Base-by-base conservation (phyloP, 345 rosid genomes). In the Linum tenue region DNA sequence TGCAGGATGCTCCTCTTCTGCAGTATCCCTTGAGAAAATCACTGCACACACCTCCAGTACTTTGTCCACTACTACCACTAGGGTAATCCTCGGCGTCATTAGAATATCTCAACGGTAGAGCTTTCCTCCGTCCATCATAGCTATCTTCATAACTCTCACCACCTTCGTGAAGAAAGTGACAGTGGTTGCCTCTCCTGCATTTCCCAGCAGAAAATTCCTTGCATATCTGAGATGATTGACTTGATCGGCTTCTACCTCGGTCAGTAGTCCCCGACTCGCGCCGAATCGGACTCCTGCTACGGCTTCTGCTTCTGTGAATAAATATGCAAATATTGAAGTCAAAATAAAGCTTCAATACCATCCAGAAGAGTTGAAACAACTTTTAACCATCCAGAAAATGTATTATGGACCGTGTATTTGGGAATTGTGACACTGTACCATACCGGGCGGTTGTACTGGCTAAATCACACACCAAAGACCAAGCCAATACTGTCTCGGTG, bases 271-370 rank as follows among this genome's bases (percentile, higher is more conserved):
- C 90, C 9, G 86, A 71, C 59, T 90, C 89, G 75, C 79, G 75
- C 75, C 87, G 83, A 58, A 76, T 70, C 10, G 99, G 96, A 64
- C 96, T 94, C 71, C 84, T 64, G 78, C 98, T 92, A 10, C 14
- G 9, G 53, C 53, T 90, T 60, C 81, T 66, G 69, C 85, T 84
- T 59, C 83, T 70, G 67, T 63, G 56, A 60, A 57, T 4, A 51
- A 44, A 63, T 41, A 70, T 65, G 53, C 6, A 42, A 8, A 43
- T 22, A 39, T 41, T 50, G 64, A 2, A 40, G 59, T 35, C 44
- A 60, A 35, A 40, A 48, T 9, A 15, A 48, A 48, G 14, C 14
- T 48, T 9, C 9, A 48, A 48, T 48, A 48, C 14, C 53, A 48
- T 48, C 53, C 53, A 48, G 14, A 48, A 48, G 6, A 41, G 44